phyloP scores from a whole-genome alignment of 2,329 filamentous ascomycete genomes.

The Microsporum audouinii region DNA sequence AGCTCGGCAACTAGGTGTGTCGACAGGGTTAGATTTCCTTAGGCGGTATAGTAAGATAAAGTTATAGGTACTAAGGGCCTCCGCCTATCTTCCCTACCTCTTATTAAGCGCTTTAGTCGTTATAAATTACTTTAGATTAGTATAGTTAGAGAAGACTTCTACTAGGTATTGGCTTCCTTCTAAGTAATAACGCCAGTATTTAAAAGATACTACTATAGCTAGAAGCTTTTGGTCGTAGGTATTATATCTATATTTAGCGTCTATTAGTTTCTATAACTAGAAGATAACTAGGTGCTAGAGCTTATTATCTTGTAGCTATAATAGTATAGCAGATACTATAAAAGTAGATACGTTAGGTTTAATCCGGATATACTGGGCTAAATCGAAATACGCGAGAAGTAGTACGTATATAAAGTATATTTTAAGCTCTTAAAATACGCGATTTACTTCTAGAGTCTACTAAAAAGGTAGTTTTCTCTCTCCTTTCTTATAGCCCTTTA shows the following conservation, averaged over 20 bases:
- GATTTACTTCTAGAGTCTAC: not conserved
- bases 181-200: not conserved
- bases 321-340: not conserved
- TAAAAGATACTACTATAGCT: not conserved
- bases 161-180: not conserved
- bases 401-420: not conserved
- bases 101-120: not conserved
- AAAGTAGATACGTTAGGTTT: not conserved
- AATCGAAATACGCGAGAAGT: not conserved
- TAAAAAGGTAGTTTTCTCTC: not conserved
- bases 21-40: not conserved
- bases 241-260: not conserved
- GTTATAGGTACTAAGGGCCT: not conserved
- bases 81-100: not conserved
- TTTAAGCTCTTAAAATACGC: not conserved
- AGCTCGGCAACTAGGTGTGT: not conserved
- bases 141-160: not conserved
- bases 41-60: not conserved
- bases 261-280: not conserved
- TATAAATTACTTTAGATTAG: not conserved
- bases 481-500: not conserved
- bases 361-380: not conserved
- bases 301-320: not conserved
- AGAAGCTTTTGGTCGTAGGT: not conserved
- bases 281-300: not conserved